Evolutionary conservation across 371 early-diverging fungal genomes (phyloP).

Genomic region (Mucor racemosus): DNA sequence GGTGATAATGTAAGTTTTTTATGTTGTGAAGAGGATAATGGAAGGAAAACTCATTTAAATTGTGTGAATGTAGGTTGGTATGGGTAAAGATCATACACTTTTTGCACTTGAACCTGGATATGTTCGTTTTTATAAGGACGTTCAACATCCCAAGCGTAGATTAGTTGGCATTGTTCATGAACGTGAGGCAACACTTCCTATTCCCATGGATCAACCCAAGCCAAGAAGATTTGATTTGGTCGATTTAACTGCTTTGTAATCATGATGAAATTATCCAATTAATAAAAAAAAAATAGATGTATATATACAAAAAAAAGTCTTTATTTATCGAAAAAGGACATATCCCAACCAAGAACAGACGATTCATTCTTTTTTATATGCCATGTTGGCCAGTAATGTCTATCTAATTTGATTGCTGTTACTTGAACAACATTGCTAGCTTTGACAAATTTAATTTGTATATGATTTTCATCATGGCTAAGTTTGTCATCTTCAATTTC

Average conservation of each 20-base stretch:
- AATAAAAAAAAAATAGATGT: conserved; percentile 13
- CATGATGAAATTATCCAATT: background rate
- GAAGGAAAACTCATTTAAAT: background rate
- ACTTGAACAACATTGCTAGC: conserved; percentile 56
- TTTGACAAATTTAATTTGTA: conserved; percentile 68
- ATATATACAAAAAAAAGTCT: conserved; percentile 2
- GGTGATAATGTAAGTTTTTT: conserved; percentile 76
- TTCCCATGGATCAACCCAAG: conserved; percentile 66
- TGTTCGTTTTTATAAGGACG: conserved; percentile 85
- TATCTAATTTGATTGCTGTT: conserved; percentile 64
- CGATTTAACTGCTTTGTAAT: conserved; percentile 58
- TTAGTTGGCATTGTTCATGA: conserved; percentile 80
- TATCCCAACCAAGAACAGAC: conserved; percentile 55
- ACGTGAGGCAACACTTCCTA: conserved; percentile 71
- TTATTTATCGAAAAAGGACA: conserved; percentile 4
- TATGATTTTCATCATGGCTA: conserved; percentile 44
- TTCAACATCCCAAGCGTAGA: conserved; percentile 69
- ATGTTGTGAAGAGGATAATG: background rate
- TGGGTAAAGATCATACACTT: conserved; percentile 93
- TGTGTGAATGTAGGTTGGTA: conserved; percentile 63
- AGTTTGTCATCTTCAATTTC: conserved; percentile 32
- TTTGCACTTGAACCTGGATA: conserved; percentile 84
- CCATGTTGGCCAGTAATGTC: conserved; percentile 78
- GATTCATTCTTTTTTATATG: conserved; percentile 55
- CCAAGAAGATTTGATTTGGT: conserved; percentile 76